Conservation (phyloP, 371 early-diverging fungal genomes). For the Catenaria anguillulae region DNA sequence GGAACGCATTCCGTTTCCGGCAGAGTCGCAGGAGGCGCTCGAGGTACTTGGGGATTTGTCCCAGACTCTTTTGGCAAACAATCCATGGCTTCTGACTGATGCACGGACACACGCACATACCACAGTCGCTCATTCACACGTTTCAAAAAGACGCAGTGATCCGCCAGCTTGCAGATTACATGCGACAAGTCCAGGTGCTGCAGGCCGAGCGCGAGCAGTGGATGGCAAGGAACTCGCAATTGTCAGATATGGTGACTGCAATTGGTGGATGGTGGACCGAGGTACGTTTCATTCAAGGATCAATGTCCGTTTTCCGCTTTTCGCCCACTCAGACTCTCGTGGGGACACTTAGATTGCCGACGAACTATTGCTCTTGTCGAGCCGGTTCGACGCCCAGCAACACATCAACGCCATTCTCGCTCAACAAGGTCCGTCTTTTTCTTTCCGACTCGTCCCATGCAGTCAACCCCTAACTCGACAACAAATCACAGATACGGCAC, state of each 20-base stretch:
- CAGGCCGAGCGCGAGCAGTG: not conserved
- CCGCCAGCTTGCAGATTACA: not conserved
- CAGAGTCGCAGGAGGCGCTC: too few species aligned
- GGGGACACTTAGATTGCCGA: not conserved
- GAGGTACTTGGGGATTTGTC: not conserved
- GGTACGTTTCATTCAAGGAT: not conserved
- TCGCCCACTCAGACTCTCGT: not conserved
- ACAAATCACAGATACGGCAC: not conserved
- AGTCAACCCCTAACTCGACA: not conserved
- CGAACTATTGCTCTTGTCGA: not conserved
- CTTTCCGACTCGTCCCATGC: not conserved
- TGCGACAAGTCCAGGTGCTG: not conserved
- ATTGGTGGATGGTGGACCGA: slow-evolving; percentile 3
- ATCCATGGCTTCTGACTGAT: too few species aligned
- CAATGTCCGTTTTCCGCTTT: too few species aligned
- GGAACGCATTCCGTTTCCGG: too few species aligned
- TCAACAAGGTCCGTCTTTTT: not conserved
- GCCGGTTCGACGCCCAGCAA: not conserved
- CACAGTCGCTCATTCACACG: not conserved
- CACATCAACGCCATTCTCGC: not conserved
- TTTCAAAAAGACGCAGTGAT: not conserved
- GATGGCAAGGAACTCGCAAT: not conserved
- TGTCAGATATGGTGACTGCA: not conserved
- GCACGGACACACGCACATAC: too few species aligned
- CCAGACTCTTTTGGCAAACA: too few species aligned